phyloP scores from a whole-genome alignment of 2,329 filamentous ascomycete species.

The Arachnomyces sp. region DNA sequence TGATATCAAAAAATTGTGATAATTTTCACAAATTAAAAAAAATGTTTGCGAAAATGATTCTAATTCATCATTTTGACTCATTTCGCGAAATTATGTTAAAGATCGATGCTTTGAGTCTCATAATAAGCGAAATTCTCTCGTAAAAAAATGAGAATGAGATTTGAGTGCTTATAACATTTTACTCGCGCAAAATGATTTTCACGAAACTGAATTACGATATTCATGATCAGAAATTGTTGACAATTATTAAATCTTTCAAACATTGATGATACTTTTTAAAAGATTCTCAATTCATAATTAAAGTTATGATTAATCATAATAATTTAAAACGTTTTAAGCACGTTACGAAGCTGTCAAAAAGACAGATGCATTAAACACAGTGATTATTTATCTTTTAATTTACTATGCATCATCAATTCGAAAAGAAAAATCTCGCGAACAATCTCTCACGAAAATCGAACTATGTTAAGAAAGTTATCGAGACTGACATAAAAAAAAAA shows the following conservation, averaged over 20 bases:
- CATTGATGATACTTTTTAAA: constrained; percentile 16
- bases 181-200: no score
- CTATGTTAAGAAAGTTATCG: no score
- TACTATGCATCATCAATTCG: background rate
- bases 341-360: background rate
- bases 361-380: background rate
- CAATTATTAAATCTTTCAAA: constrained; percentile 19
- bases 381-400: background rate
- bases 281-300: constrained; percentile 3
- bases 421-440: background rate
- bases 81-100: constrained; percentile 14
- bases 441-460: no score
- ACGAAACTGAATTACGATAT: constrained; percentile 21
- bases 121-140: constrained; percentile 11
- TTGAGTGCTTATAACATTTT: constrained; percentile 17
- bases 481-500: background rate
- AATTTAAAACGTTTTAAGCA: background rate
- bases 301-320: background rate
- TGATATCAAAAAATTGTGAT: constrained; percentile 9
- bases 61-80: constrained; percentile 16
- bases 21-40: constrained; percentile 11
- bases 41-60: constrained; percentile 11
- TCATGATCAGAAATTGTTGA: constrained; percentile 24
- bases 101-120: constrained; percentile 16
- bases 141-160: constrained; percentile 14